phyloP scores from a whole-genome alignment of 257 asterid genomes.

The Solanum okadae region DNA sequence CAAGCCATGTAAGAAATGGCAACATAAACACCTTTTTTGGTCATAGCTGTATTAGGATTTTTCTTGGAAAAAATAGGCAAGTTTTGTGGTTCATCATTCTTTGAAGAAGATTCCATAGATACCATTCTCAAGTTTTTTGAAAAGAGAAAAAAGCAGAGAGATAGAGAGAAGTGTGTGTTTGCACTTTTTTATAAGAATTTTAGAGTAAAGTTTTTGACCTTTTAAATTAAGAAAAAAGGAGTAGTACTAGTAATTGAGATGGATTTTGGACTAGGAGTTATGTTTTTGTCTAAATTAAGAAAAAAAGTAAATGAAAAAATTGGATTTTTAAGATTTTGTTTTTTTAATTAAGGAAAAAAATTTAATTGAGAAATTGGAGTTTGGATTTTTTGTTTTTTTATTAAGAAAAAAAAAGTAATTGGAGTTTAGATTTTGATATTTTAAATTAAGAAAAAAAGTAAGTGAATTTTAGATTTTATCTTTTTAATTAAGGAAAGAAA shows the following conservation, averaged over 20 bases:
- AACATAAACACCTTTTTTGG: constrained; percentile 13
- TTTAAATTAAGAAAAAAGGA: neutral
- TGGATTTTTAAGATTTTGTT: neutral
- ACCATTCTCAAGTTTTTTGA: neutral
- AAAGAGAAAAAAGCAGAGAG: neutral
- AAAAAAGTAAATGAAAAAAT: neutral
- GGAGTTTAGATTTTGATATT: neutral
- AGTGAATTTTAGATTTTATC: neutral
- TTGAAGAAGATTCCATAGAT: constrained; percentile 3
- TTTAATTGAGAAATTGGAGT: neutral
- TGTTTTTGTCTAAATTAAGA: neutral
- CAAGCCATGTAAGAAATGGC: constrained; percentile 19
- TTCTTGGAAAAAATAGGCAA: neutral
- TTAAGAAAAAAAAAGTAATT: neutral
- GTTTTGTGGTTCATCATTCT: neutral
- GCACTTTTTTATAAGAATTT: neutral
- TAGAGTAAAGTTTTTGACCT: neutral
- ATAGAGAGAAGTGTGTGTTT: neutral
- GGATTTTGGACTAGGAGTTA: neutral
- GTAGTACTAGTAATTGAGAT: neutral
- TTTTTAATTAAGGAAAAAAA: neutral
- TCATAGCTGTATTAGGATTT: neutral
- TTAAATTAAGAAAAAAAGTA: neutral
- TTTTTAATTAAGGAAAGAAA: neutral
- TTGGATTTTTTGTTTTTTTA: neutral